These are phyloP conservation scores for Pezicula radicicola DNA, from an alignment of 2,329 filamentous ascomycete genomes.

Conservation along the genomic window DNA sequence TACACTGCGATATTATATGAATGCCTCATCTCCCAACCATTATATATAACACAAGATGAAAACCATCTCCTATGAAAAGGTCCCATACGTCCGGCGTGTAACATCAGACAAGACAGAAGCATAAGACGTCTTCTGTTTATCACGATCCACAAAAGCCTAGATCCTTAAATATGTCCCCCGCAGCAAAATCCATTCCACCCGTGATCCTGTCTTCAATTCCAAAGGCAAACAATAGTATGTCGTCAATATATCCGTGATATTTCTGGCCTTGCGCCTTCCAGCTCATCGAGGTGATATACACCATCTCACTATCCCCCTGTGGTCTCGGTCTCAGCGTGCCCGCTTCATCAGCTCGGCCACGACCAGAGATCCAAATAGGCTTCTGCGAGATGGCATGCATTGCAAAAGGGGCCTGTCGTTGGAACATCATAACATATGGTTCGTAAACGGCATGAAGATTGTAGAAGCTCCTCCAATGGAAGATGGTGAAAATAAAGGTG, in stretches of 20 bases:
- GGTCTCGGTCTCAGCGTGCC: conserved; percentile 6
- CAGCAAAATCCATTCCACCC: conserved; percentile 48
- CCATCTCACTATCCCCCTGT: conserved; percentile 42
- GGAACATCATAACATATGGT: conserved; percentile 51
- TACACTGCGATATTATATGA: too few relatives aligned
- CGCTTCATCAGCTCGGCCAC: conserved; percentile 30
- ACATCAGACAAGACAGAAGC: too few relatives aligned
- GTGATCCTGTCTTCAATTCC: conserved; percentile 50
- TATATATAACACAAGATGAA: too few relatives aligned
- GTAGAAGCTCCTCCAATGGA: conserved; percentile 51
- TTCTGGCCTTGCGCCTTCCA: conserved; percentile 46
- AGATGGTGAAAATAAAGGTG: conserved; percentile 52
- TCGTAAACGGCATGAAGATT: conserved; percentile 50
- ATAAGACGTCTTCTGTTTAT: too few relatives aligned
- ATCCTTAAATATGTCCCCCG: conserved; percentile 43
- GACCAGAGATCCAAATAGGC: conserved; percentile 54
- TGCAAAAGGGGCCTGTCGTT: conserved; percentile 44
- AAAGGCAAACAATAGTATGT: conserved; percentile 51
- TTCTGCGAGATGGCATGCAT: conserved; percentile 45
- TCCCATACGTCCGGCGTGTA: too few relatives aligned
- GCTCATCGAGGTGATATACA: conserved; percentile 54
- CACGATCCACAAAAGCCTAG: conserved; percentile 31
- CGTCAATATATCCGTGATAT: conserved; percentile 56
- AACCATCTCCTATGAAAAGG: too few relatives aligned
- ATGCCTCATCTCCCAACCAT: too few relatives aligned